These are phyloP conservation scores for Asterochloris erici DNA, from an alignment of 139 green algal genomes.

Conservation along the genomic window DNA sequence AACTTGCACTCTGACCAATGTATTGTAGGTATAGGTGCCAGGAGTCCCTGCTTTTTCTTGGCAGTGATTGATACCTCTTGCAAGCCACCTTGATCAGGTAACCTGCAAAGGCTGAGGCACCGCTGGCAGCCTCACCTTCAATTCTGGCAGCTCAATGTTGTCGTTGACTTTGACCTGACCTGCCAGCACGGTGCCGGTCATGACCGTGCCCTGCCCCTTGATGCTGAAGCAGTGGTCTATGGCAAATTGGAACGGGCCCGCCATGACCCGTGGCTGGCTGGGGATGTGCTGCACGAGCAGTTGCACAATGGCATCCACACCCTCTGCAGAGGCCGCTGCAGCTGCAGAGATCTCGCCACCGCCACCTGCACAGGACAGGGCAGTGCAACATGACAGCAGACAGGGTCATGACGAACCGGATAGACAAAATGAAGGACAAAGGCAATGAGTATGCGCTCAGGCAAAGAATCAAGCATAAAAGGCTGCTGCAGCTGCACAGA, in stretches of 20 bases:
- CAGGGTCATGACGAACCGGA: too few species aligned
- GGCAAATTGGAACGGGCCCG: constrained; percentile 76
- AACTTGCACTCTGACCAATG: too few species aligned
- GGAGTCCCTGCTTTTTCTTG: too few species aligned
- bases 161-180: constrained; percentile 56
- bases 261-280: not conserved
- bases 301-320: constrained; percentile 21
- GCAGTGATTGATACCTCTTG: too few species aligned
- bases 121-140: constrained; percentile 45
- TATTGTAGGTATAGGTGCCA: too few species aligned
- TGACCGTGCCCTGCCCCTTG: constrained; percentile 87
- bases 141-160: constrained; percentile 78
- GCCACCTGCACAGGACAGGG: constrained; percentile 1
- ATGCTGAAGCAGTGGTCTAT: constrained; percentile 96
- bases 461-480: too few species aligned
- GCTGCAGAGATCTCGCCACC: constrained; percentile 4
- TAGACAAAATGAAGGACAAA: too few species aligned
- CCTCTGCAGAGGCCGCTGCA: not conserved
- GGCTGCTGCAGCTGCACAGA: too few species aligned
- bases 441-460: too few species aligned
- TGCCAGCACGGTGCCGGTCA: constrained; percentile 83
- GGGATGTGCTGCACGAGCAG: constrained; percentile 24
- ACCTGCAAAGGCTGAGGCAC: constrained; percentile 22
- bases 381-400: too few species aligned
- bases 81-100: not conserved